Base-by-base conservation (phyloP, 2,329 filamentous ascomycete species). In the Fusarium newnesense region DNA sequence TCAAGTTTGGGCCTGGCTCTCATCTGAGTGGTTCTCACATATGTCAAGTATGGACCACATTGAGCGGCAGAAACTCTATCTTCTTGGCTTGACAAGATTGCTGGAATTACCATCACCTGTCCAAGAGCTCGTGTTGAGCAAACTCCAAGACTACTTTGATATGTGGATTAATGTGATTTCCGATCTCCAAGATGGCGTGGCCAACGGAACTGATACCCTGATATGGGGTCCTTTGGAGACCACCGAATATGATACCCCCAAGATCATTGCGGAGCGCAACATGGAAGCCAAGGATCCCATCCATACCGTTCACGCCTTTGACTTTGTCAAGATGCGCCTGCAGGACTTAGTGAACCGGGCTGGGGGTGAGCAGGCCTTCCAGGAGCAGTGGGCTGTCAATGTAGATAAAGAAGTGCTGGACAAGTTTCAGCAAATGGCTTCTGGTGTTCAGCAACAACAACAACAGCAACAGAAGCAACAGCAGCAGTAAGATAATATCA, bases 81-180 rank as follows among this genome's bases (percentile, higher is more conserved):
- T 91, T 32, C 84, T 96, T 8, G 93, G 90, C 1, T 85, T 96
- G 19, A 95, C 93, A 3, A 88, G 92, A 7, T 83, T 96, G 4
- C 83, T 94, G 18, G 92, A 94, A 78, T 85, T 92, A 3, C 86
- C 87, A 1, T 86, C 88, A 32, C 86, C 87, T 1, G 82, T 89
- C 78, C 87, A 88, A 68, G 85, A 88, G 1, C 87, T 92, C 60
- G 85, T 90, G 5, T 82, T 94, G 9, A 78, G 81, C 4, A 87
- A 86, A 42, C 84, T 96, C 62, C 94, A 96, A 80, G 92, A 92
- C 76, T 90, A 93, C 76, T 90, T 96, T 76, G 86, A 87, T 3
- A 87, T 95, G 83, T 96, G 94, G 94, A 93, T 91, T 4, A 89
- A 88, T 71, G 87, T 94, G 3, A 84, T 95, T 36, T 83, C 83